A percentile compares a stretch with the other conserved stretches of the same genome.
Conservation (phyloP, 148 eudicot genomes). For the Chenopodium quinoa region DNA sequence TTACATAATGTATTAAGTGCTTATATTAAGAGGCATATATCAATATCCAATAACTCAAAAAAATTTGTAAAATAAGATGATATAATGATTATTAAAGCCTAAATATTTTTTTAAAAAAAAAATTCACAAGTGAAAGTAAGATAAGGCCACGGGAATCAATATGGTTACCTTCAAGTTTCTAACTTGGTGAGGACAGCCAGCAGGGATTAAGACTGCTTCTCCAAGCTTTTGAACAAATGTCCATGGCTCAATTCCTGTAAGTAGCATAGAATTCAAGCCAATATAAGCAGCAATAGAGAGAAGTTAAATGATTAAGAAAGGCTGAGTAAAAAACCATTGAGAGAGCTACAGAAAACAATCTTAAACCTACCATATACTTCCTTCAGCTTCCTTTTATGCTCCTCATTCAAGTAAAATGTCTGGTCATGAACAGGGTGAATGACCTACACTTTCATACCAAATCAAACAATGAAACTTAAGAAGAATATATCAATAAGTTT, state of each 20-base stretch:
- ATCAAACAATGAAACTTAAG: not conserved
- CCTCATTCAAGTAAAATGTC: slow-evolving; percentile 41
- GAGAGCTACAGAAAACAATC: not conserved
- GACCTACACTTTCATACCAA: slow-evolving; percentile 34
- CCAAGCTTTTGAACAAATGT: slow-evolving; percentile 62
- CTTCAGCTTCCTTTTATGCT: slow-evolving; percentile 52
- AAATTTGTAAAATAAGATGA: not conserved
- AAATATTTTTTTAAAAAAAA: not conserved
- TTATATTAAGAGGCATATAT: not conserved
- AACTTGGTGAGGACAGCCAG: slow-evolving; percentile 70
- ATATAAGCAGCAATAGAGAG: not conserved
- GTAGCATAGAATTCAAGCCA: slow-evolving; percentile 1
- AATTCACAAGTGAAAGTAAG: not conserved
- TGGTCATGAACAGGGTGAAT: slow-evolving; percentile 66
- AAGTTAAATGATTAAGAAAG: not conserved
- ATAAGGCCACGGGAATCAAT: not conserved
- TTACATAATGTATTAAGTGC: too few species aligned
- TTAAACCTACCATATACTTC: slow-evolving; percentile 48
- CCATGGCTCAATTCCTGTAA: slow-evolving; percentile 62
- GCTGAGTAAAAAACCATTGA: not conserved
- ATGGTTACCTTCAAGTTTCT: slow-evolving; percentile 55
- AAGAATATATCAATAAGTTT: not conserved
- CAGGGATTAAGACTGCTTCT: slow-evolving; percentile 68
- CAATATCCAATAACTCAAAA: not conserved
- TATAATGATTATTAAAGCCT: not conserved